Percentiles rank a stretch among this genome's conserved stretches.
Conservation (phyloP, 139 green algal genomes). For the Chlorella sp. region DNA sequence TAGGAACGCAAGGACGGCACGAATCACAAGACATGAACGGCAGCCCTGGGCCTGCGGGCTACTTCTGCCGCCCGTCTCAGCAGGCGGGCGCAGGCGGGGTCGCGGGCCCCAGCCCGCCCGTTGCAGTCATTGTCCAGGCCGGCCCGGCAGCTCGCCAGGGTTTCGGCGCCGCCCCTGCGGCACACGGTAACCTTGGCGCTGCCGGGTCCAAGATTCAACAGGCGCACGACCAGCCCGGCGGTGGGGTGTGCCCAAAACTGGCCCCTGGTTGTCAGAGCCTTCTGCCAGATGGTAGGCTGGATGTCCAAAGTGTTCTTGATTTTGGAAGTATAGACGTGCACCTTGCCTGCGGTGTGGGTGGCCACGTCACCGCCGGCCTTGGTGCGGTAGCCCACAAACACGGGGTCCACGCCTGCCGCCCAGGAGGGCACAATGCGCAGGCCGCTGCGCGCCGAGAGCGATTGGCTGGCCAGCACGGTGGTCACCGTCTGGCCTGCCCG, state of each 20-base stretch:
- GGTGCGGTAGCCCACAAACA: constrained; percentile 14
- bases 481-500: neutral
- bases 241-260: neutral
- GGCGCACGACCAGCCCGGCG: neutral
- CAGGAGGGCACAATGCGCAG: constrained; percentile 15
- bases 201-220: neutral
- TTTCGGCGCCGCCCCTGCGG: constrained; percentile 2
- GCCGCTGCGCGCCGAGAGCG: neutral
- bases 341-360: neutral
- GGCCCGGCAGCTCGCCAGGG: neutral
- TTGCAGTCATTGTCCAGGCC: constrained; percentile 5
- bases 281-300: neutral
- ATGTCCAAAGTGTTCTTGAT: neutral
- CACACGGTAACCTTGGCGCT: neutral
- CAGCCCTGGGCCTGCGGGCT: neutral
- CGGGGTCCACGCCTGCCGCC: neutral
- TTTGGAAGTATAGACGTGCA: constrained; percentile 14
- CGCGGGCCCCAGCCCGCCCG: neutral
- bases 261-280: neutral
- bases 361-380: neutral
- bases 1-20: too few relatives aligned
- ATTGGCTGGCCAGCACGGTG: neutral
- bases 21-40: too few relatives aligned
- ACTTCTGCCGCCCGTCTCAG: neutral
- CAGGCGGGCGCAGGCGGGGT: neutral